phyloP scores from a whole-genome alignment of 768 basidiomycete species.

The Rhodosporidiobolus odoratus region DNA sequence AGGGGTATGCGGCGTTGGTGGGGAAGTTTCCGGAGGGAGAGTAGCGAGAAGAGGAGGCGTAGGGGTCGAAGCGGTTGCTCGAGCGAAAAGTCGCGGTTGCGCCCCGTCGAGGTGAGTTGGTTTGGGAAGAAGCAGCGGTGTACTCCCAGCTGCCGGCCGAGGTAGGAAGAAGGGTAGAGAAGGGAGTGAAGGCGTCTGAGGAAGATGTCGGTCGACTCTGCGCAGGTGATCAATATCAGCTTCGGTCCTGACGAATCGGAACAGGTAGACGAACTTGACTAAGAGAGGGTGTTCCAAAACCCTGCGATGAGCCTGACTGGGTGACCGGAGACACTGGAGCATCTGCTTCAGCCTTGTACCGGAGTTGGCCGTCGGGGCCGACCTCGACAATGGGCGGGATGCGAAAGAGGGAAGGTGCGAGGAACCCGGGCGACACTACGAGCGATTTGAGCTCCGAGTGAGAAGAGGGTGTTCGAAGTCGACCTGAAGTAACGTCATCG shows the following conservation, averaged over 20 bases:
- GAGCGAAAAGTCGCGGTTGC: conserved; percentile 8
- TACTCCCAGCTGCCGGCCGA: background rate
- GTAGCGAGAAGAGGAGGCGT: conserved; percentile 10
- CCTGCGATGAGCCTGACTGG: conserved; percentile 19
- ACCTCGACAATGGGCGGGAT: conserved; percentile 83
- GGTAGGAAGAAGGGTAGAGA: conserved; percentile 10
- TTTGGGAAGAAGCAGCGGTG: background rate
- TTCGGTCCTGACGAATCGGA: fast-evolving
- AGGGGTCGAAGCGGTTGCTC: conserved; percentile 33
- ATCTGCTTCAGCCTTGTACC: conserved; percentile 53
- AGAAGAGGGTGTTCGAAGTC: conserved; percentile 79
- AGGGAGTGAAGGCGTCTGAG: background rate
- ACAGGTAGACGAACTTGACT: background rate
- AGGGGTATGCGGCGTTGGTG: conserved; percentile 8
- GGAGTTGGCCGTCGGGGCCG: conserved; percentile 71
- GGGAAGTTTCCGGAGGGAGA: conserved; percentile 11
- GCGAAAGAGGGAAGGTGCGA: conserved; percentile 85
- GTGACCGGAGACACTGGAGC: conserved; percentile 24
- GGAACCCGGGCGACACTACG: conserved; percentile 73
- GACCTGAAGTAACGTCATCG: conserved; percentile 81
- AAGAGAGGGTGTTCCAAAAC: conserved; percentile 15
- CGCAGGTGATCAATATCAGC: background rate
- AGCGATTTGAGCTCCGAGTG: conserved; percentile 79
- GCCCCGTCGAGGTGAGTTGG: conserved; percentile 18
- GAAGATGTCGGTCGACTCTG: background rate